A percentile compares a stretch with the other conserved stretches of the same genome.
Evolutionary conservation across 305 asterid species (phyloP).

Genomic region (Solanum hybrid): DNA sequence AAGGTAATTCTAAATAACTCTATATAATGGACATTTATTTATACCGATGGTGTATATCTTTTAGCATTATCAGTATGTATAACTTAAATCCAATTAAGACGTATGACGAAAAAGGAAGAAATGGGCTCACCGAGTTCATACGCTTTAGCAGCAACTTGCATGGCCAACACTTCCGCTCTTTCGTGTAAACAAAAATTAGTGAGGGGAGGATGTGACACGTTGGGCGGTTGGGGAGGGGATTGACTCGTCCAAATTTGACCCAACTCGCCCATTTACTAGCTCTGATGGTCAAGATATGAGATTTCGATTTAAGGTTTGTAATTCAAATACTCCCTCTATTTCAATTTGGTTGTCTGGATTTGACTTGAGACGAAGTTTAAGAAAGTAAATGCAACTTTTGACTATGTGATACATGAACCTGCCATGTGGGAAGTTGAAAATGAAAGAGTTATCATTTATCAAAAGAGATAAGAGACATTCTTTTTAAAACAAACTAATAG

Average conservation of each 20-base stretch:
- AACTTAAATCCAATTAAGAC: neutral
- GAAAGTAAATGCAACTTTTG: neutral
- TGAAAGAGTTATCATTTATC: neutral
- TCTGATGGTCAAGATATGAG: neutral
- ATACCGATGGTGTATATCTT: neutral
- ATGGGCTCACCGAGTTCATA: conserved; percentile 65
- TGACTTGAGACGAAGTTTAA: neutral
- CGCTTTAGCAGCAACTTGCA: conserved; percentile 85
- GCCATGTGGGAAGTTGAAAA: neutral
- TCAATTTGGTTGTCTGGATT: neutral
- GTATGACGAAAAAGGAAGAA: neutral
- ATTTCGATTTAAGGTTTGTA: no score
- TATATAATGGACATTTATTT: neutral
- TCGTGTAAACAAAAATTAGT: neutral
- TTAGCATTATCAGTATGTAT: neutral
- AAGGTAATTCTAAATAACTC: neutral
- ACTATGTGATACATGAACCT: neutral
- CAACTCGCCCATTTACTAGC: neutral
- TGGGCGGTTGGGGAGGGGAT: neutral
- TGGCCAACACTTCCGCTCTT: conserved; percentile 85
- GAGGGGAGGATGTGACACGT: neutral
- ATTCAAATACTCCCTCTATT: neutral
- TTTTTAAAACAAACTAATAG: no score
- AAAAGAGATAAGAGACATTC: neutral
- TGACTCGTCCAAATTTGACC: neutral